phyloP scores from a whole-genome alignment of 495 filamentous ascomycete species.

The Penicillium pulvis region DNA sequence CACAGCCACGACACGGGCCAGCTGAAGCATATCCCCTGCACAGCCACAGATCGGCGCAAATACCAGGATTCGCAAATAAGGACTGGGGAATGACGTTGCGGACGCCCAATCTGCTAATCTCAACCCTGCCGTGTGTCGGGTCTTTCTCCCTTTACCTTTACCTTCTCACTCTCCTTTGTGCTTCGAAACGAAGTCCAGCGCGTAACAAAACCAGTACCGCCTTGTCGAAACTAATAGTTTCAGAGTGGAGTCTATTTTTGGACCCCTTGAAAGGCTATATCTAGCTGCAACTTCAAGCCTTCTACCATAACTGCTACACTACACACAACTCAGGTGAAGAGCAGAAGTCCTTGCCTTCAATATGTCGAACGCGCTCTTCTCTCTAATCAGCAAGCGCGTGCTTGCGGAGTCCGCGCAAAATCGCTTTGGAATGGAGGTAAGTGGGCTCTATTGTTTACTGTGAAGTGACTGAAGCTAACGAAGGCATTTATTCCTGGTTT shows the following conservation, averaged over 20 bases:
- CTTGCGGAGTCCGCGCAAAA: constrained; percentile 66
- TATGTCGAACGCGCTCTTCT: constrained; percentile 57
- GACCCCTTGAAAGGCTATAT: constrained; percentile 22
- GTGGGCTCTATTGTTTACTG: constrained; percentile 17
- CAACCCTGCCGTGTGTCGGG: background rate
- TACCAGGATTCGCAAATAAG: constrained; percentile 3
- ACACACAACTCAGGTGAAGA: background rate
- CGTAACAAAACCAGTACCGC: constrained; percentile 19
- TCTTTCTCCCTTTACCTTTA: background rate
- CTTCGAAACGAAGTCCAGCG: constrained; percentile 4
- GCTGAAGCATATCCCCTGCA: background rate
- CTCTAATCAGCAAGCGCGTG: constrained; percentile 64
- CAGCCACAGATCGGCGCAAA: constrained; percentile 5
- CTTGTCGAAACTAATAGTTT: constrained; percentile 5
- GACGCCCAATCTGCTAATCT: constrained; percentile 1
- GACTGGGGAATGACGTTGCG: constrained; percentile 7
- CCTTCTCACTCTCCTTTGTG: constrained; percentile 4
- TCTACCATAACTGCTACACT: constrained; percentile 13
- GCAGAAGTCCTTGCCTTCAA: background rate
- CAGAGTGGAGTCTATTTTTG: constrained; percentile 22
- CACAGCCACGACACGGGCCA: background rate
- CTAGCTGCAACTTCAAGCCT: constrained; percentile 4
- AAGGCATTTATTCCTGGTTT: constrained; percentile 9
- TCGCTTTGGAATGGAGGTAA: constrained; percentile 68
- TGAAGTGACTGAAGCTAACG: background rate